These are phyloP conservation scores for Arthrobotrys sphaeroides DNA, from an alignment of 2,329 filamentous ascomycete species.

Conservation along the genomic window DNA sequence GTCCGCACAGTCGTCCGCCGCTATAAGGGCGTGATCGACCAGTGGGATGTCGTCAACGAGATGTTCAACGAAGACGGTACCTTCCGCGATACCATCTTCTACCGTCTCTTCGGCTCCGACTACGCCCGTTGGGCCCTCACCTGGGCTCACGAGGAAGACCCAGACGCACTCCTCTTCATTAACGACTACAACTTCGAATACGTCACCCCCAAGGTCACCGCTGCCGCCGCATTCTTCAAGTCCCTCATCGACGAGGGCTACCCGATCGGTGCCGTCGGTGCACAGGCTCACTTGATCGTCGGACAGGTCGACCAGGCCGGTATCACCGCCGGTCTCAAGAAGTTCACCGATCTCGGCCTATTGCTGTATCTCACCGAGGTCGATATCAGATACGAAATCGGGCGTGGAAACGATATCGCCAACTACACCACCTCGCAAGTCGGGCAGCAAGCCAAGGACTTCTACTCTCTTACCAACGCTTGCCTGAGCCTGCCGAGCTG, in stretches of 20 bases:
- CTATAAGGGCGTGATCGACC: slow-evolving; percentile 70
- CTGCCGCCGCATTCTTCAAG: slow-evolving; percentile 61
- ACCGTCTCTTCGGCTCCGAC: slow-evolving; percentile 67
- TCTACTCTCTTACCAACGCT: slow-evolving; percentile 49
- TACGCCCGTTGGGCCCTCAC: slow-evolving; percentile 70
- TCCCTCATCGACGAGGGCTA: slow-evolving; percentile 41
- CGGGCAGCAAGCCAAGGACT: slow-evolving; percentile 51
- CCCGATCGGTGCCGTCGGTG: slow-evolving; percentile 50
- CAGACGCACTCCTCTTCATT: slow-evolving; percentile 69
- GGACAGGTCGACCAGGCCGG: slow-evolving; percentile 43
- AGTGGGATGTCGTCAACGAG: slow-evolving; percentile 74
- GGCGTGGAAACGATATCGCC: slow-evolving; percentile 46
- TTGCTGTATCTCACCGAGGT: slow-evolving; percentile 49
- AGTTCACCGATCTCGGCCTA: slow-evolving; percentile 40
- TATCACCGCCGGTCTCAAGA: slow-evolving; percentile 45
- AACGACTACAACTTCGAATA: slow-evolving; percentile 73
- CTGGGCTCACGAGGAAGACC: slow-evolving; percentile 67
- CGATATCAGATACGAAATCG: slow-evolving; percentile 51
- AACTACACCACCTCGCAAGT: slow-evolving; percentile 48
- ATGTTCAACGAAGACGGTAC: slow-evolving; percentile 69
- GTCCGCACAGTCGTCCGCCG: slow-evolving; percentile 69
- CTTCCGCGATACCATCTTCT: slow-evolving; percentile 67
- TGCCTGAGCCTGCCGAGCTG: slow-evolving; percentile 58
- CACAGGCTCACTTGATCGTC: slow-evolving; percentile 51
- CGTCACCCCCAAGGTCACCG: slow-evolving; percentile 64